Percentiles rank a stretch among this genome's conserved stretches.
Conservation (phyloP, 352 stramenopile species). For the Phytophthora pseudosyringae region DNA sequence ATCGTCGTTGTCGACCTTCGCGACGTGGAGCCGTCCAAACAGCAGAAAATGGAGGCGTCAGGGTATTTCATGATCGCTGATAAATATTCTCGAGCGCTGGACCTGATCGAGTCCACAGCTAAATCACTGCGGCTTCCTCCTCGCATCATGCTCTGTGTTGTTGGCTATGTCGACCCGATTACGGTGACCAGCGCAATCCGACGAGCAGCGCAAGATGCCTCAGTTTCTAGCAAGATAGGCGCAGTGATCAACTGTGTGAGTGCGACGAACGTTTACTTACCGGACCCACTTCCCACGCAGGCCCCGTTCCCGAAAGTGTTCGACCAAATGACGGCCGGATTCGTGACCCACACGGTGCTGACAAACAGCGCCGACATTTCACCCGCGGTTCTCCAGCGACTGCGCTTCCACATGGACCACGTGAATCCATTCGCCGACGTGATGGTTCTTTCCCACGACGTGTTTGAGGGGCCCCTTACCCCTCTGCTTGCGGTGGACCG, state of each 20-base stretch:
- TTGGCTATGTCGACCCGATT: conserved; percentile 67
- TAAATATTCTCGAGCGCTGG: conserved; percentile 27
- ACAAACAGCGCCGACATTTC: conserved; percentile 59
- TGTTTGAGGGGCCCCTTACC: conserved; percentile 69
- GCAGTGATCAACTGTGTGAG: conserved; percentile 58
- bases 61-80: conserved; percentile 29
- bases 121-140: conserved; percentile 36
- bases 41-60: conserved; percentile 38
- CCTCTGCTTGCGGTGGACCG: conserved; percentile 58
- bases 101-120: conserved; percentile 21
- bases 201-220: conserved; percentile 9
- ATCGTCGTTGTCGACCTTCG: conserved; percentile 48
- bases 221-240: conserved; percentile 49
- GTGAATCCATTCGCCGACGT: conserved; percentile 78
- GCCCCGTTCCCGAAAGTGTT: conserved; percentile 66
- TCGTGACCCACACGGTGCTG: conserved; percentile 72
- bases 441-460: conserved; percentile 62
- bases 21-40: conserved; percentile 24
- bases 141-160: conserved; percentile 58
- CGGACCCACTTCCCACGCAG: conserved; percentile 45
- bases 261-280: conserved; percentile 61
- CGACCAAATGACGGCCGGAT: conserved; percentile 68
- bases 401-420: conserved; percentile 75
- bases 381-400: conserved; percentile 40
- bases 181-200: conserved; percentile 54